Evolutionary conservation across 2,329 filamentous ascomycete species (phyloP), one percentile per base, ranked within the genome.

Genomic region (Cercospora citrullina): DNA sequence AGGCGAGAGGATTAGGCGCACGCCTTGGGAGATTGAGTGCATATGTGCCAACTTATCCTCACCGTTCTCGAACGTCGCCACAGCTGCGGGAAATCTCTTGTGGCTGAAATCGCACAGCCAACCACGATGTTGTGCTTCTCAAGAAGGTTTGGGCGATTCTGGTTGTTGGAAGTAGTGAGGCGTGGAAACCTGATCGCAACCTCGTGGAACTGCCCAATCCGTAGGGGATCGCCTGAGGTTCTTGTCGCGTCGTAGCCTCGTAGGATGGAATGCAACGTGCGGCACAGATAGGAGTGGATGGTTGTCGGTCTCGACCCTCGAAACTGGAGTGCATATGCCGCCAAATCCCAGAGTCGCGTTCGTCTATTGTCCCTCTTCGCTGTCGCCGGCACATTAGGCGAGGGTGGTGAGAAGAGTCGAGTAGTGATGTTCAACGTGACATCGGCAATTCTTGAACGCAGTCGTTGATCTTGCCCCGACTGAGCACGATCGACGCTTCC

Each of bases 401-500:
- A 51, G 45, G 45, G 45, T 51, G 45, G 18, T 23, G 45, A 23
- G 45, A 23, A 51, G 45, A 51, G 45, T 51, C 18, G 45, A 51
- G 45, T 14, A 23, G 45, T 26, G 21, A 51, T 51, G 18, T 51
- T 26, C 45, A 12, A 23, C 16, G 45, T 48, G 18, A 51, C 45
- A 51, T 51, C 26, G 53, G 53, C 53, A 58, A 58, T 58, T 58
- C 26, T 58, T 31, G 53, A 58, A 31, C 45, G 26, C 23, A 4
- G 53, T n/a, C 12, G 26, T 18, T 30, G 53, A 53, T 53, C 53
- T 48, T 62, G 26, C 23, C 60, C 30, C 6, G 18, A 51, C 45
- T 23, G 18, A 62, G 39, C 60, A 48, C 21, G 53, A 58, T 58
- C 53, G 53, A 58, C 53, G 53, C 53, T 31, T 18, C 26, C 53